Evolutionary conservation across 2,329 filamentous ascomycete genomes (phyloP).

Genomic region (Zymoseptoria ardabiliae): DNA sequence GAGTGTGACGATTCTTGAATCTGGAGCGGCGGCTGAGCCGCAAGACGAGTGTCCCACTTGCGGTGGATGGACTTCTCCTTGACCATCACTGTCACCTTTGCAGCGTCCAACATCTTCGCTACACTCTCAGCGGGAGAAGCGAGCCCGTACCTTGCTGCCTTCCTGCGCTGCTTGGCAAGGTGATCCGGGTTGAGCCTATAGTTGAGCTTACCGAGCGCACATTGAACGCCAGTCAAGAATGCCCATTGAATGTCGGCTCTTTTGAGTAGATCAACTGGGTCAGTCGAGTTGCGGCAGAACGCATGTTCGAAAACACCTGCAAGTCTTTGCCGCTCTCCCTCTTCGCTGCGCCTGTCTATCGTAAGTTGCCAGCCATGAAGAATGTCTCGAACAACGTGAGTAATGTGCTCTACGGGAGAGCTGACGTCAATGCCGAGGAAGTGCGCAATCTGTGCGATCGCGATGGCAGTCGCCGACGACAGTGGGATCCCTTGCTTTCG

Average conservation of each 20-base stretch:
- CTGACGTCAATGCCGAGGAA: conserved; percentile 2
- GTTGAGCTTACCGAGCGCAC: conserved; percentile 3
- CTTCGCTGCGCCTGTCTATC: not conserved
- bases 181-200: conserved; percentile 2
- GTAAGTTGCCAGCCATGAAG: conserved; percentile 6
- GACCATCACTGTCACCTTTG: no score
- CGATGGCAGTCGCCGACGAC: not conserved
- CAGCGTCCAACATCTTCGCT: conserved; percentile 3
- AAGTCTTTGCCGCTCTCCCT: conserved; percentile 1
- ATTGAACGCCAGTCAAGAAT: conserved; percentile 10
- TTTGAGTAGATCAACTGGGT: no score
- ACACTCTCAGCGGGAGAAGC: conserved; percentile 7
- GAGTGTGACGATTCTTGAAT: no score
- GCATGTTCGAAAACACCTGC: conserved; percentile 3
- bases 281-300: not conserved
- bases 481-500: not conserved
- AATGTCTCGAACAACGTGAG: conserved; percentile 6
- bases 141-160: conserved; percentile 4
- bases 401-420: conserved; percentile 2
- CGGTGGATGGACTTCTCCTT: no score
- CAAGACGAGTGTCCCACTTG: no score
- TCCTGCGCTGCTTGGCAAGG: conserved; percentile 2
- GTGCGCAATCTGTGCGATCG: not conserved
- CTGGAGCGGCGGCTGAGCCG: no score
- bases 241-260: no score